Evolutionary conservation across 164 flowering plant genomes (phyloP).

Genomic region (Platanus orientalis): DNA sequence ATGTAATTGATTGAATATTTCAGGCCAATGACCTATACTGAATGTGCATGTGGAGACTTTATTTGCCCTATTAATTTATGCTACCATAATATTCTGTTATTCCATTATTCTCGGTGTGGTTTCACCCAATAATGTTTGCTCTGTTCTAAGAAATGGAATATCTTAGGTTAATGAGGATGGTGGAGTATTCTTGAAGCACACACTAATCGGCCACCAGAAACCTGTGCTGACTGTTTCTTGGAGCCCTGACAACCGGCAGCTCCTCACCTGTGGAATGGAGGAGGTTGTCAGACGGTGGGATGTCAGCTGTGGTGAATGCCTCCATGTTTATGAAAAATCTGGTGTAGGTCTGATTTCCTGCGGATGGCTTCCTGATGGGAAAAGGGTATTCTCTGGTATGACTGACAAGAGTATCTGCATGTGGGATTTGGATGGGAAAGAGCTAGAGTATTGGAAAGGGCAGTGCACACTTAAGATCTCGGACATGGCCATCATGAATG

Average conservation of each 20-base stretch:
- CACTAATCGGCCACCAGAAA: slow-evolving; percentile 58
- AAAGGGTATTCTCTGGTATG: slow-evolving; percentile 47
- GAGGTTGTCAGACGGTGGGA: slow-evolving; percentile 79
- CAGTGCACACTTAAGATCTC: slow-evolving; percentile 57
- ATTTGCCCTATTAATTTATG: too few species aligned
- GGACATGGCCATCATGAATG: slow-evolving; percentile 68
- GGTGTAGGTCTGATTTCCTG: slow-evolving; percentile 64
- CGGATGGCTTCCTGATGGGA: slow-evolving; percentile 83
- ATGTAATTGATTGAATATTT: too few species aligned
- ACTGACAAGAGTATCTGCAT: slow-evolving; percentile 76
- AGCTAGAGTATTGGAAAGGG: slow-evolving; percentile 72
- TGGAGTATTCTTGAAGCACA: slow-evolving; percentile 30
- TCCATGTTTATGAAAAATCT: slow-evolving; percentile 58
- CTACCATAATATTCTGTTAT: background rate
- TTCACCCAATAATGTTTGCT: background rate
- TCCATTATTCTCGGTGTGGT: background rate
- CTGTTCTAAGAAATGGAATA: slow-evolving; percentile 6
- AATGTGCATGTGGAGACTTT: too few species aligned
- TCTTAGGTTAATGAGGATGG: slow-evolving; percentile 42
- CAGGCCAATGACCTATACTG: too few species aligned
- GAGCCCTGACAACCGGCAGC: slow-evolving; percentile 70
- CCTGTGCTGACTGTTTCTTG: slow-evolving; percentile 64
- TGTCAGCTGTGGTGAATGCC: slow-evolving; percentile 64
- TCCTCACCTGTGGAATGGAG: slow-evolving; percentile 82
- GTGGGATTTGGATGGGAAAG: slow-evolving; percentile 87